A percentile compares a stretch with the other conserved stretches of the same genome.
Evolutionary conservation across 495 filamentous ascomycete genomes (phyloP).

Genomic region (Neurospora hispaniola): DNA sequence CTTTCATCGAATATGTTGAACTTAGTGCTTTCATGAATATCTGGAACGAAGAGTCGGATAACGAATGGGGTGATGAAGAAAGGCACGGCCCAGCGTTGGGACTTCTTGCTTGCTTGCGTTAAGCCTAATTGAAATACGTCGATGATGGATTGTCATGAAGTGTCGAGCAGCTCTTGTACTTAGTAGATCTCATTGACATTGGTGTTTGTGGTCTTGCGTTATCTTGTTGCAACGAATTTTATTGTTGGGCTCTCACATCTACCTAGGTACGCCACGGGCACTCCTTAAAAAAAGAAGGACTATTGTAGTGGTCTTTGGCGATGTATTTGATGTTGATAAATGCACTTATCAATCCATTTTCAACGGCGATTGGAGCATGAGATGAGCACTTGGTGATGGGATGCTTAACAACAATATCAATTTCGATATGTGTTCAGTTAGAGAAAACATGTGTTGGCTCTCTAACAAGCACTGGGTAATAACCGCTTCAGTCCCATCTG

Average conservation of each 20-base stretch:
- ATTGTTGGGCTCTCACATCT: background rate
- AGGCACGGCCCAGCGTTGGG: background rate
- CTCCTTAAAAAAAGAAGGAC: no score
- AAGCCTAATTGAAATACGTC: background rate
- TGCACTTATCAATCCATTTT: accelerated
- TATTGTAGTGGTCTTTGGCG: background rate
- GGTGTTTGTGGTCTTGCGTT: background rate
- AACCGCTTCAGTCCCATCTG: background rate
- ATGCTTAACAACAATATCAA: accelerated
- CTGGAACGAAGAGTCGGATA: accelerated
- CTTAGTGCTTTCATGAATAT: no score
- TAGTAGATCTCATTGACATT: background rate
- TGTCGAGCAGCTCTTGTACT: background rate
- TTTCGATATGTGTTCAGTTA: no score
- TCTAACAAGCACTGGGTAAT: no score
- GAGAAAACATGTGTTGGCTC: background rate
- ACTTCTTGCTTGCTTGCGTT: background rate
- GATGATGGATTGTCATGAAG: background rate
- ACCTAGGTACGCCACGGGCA: no score
- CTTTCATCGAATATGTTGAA: no score
- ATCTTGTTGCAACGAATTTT: background rate
- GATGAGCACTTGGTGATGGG: background rate
- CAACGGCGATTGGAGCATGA: background rate
- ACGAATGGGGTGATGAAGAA: background rate
- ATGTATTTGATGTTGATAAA: background rate